A percentile compares a stretch with the other conserved stretches of the same genome.
phyloP scores from a whole-genome alignment of 306 rosid species.

The Pueraria montana region DNA sequence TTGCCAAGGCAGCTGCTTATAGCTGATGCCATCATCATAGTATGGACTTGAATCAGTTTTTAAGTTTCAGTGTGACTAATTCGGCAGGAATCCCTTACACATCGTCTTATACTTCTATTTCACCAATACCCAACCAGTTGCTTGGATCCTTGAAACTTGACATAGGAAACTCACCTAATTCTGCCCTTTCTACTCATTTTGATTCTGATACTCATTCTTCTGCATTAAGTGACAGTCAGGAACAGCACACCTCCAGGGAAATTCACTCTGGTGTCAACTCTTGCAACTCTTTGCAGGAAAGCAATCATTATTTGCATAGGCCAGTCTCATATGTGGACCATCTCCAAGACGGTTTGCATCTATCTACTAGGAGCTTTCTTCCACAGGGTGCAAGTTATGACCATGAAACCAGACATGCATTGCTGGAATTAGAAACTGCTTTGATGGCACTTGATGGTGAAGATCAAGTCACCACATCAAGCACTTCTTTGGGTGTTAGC shows the following conservation, averaged over 20 bases:
- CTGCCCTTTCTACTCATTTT: slow-evolving; percentile 59
- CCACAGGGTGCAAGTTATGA: slow-evolving; percentile 48
- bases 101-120: slow-evolving; percentile 56
- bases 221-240: slow-evolving; percentile 66
- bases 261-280: slow-evolving; percentile 66
- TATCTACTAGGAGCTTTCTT: slow-evolving; percentile 49
- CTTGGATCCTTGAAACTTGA: slow-evolving; percentile 68
- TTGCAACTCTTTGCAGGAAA: slow-evolving; percentile 60
- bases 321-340: slow-evolving; percentile 51
- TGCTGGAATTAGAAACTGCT: slow-evolving; percentile 74
- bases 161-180: slow-evolving; percentile 66
- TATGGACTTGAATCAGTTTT: slow-evolving; percentile 75
- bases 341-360: slow-evolving; percentile 43
- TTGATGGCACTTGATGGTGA: slow-evolving; percentile 74
- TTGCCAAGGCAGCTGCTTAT: slow-evolving; percentile 20
- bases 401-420: slow-evolving; percentile 50
- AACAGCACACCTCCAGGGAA: slow-evolving; percentile 61
- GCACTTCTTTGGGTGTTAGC: slow-evolving; percentile 52
- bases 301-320: slow-evolving; percentile 44
- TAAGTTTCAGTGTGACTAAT: slow-evolving; percentile 56
- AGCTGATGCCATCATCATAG: slow-evolving; percentile 58
- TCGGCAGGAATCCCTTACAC: slow-evolving; percentile 55
- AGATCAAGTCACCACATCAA: slow-evolving; percentile 54
- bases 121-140: slow-evolving; percentile 58
- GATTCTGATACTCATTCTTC: slow-evolving; percentile 63